Evolutionary conservation across 2,329 filamentous ascomycete genomes (phyloP), one percentile per base, ranked within the genome.

Genomic region (Trichoderma arundinaceum): DNA sequence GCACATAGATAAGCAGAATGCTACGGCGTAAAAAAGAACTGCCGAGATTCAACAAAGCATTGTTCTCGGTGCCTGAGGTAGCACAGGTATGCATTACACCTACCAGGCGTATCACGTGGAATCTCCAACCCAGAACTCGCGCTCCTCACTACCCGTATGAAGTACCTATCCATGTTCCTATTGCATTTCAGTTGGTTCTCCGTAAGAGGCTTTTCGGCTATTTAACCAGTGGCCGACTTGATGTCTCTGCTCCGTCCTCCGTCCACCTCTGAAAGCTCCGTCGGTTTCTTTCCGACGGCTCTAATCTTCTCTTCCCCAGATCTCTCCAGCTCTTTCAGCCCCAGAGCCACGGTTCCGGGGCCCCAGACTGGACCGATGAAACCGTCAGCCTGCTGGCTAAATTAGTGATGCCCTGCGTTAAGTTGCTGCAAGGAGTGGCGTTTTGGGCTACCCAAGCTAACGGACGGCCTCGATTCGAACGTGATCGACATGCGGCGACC

Each of bases 301-400:
- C 15, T 28, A 63, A 46, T 28, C 7, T 19, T 53, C 17, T 13
- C 17, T 56, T 46, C 51, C 51, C 41, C 51, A 64, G 41, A 48
- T 64, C 33, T 64, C 61, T 28, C 35, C 43, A 60, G 57, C 44
- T 19, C 17, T 44, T 41, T 41, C 61, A 64, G 39, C 61, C 61
- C 48, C 61, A 56, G 19, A 33, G 39, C 49, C 41, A 17, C 57
- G 33, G 7, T 32, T 60, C 48, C 38, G 43, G 49, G 41, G 51
- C 61, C 48, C 48, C 46, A 38, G 48, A 53, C 13, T 28, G 22
- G 22, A 28, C 22, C 22, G 22, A 28, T 28, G 22, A 28, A 28
- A 28, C 22, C 4, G 22, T 28, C 22, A 28, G 22, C 22, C 22
- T 22, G 17, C 38, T 53, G 48, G 59, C 48, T 53, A 51, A 53